Conservation (phyloP, 2,329 filamentous ascomycete genomes). For the Stenocarpella maydis region DNA sequence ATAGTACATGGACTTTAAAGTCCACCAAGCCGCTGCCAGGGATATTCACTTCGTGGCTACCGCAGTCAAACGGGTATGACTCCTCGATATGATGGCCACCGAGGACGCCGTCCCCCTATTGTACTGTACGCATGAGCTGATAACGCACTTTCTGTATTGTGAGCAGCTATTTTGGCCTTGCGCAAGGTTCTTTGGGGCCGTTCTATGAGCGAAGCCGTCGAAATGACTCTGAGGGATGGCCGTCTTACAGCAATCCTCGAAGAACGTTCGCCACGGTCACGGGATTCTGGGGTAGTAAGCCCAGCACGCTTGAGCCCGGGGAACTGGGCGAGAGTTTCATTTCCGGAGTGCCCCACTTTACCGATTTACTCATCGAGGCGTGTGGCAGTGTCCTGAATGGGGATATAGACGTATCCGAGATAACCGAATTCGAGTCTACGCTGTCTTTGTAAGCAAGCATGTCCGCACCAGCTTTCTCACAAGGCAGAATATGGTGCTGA, state of each 20-base stretch:
- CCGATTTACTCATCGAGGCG: neutral
- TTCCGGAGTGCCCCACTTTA: neutral
- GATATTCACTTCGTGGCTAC: slow-evolving; percentile 32
- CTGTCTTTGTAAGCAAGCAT: neutral
- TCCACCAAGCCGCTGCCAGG: slow-evolving; percentile 33
- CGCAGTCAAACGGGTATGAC: slow-evolving; percentile 33
- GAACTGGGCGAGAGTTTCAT: neutral
- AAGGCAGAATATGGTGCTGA: slow-evolving; percentile 11
- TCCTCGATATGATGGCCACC: neutral
- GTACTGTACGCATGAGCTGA: slow-evolving; percentile 13
- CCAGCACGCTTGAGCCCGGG: slow-evolving; percentile 24
- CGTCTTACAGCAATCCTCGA: neutral
- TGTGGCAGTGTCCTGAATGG: neutral
- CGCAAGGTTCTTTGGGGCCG: slow-evolving; percentile 31
- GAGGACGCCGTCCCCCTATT: neutral
- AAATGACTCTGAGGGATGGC: slow-evolving; percentile 23
- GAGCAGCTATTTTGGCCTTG: slow-evolving; percentile 33
- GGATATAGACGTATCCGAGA: neutral
- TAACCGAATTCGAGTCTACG: neutral
- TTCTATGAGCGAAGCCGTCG: slow-evolving; percentile 33
- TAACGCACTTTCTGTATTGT: neutral
- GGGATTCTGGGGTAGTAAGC: neutral
- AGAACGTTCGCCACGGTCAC: slow-evolving; percentile 1
- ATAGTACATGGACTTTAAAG: slow-evolving; percentile 32
- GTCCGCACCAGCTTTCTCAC: neutral